Evolutionary conservation across 2,329 filamentous ascomycete species (phyloP).

Genomic region (Talaromyces islandicus): DNA sequence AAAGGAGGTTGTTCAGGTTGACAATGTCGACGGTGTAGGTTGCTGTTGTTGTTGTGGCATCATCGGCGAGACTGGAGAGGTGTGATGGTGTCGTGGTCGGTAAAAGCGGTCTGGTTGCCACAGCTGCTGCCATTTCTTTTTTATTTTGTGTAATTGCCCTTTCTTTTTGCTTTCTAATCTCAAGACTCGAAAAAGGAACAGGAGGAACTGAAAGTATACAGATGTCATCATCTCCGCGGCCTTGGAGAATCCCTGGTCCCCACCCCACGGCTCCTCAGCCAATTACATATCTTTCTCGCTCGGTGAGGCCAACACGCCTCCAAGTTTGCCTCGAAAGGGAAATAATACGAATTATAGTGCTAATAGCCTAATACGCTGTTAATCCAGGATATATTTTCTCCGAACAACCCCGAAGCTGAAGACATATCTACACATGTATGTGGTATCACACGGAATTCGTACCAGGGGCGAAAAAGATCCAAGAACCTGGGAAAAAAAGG

Average conservation of each 20-base stretch:
- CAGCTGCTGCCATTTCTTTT: background rate
- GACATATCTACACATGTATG: too few relatives aligned
- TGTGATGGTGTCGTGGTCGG: background rate
- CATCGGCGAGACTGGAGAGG: background rate
- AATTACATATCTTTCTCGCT: background rate
- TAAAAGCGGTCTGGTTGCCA: background rate
- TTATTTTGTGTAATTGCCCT: too few relatives aligned
- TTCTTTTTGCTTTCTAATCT: background rate
- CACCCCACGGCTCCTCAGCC: background rate
- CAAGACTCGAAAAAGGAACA: background rate
- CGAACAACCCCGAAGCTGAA: background rate
- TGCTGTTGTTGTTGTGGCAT: background rate
- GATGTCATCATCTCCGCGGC: background rate
- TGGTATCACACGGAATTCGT: too few relatives aligned
- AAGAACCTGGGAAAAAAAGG: too few relatives aligned
- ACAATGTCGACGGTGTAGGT: slow-evolving; percentile 15
- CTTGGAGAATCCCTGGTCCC: background rate
- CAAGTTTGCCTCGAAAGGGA: background rate
- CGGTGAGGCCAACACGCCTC: too few relatives aligned
- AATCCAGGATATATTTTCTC: too few relatives aligned
- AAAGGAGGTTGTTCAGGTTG: slow-evolving; percentile 37
- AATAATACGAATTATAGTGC: too few relatives aligned
- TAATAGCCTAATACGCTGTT: too few relatives aligned
- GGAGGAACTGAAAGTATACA: background rate
- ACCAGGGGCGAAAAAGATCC: too few relatives aligned